Conservation (phyloP, 169 alveolate species). For the Babesia bigemina region DNA sequence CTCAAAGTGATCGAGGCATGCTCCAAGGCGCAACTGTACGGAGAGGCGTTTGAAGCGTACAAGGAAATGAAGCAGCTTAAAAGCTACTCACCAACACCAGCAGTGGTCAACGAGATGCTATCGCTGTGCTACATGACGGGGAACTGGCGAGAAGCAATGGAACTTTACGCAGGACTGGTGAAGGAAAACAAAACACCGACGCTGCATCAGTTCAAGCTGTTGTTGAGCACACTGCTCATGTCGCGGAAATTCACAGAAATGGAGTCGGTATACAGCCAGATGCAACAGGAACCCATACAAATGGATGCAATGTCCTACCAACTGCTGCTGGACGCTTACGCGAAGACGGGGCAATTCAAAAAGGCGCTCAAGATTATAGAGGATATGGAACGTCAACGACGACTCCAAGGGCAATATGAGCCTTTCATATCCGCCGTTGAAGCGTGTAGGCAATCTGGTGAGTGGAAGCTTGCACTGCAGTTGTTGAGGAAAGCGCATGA, state of each 20-base stretch:
- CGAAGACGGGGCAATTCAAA: conserved; percentile 48
- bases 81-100: conserved; percentile 1
- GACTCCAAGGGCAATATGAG: background rate
- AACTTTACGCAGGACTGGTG: conserved; percentile 21
- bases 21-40: conserved; percentile 32
- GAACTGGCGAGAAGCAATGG: conserved; percentile 28
- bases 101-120: conserved; percentile 7
- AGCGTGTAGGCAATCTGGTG: conserved; percentile 58
- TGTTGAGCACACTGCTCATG: conserved; percentile 33
- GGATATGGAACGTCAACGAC: conserved; percentile 6
- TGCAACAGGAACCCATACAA: background rate
- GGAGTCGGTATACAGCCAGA: conserved; percentile 33
- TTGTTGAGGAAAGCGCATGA: conserved; percentile 52
- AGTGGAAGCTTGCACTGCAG: conserved; percentile 65
- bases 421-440: conserved; percentile 52
- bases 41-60: conserved; percentile 44
- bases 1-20: conserved; percentile 52
- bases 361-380: conserved; percentile 34
- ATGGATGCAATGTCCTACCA: conserved; percentile 32
- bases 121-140: conserved; percentile 19
- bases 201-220: conserved; percentile 38
- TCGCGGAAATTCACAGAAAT: conserved; percentile 21
- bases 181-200: conserved; percentile 21
- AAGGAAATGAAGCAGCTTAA: conserved; percentile 32
- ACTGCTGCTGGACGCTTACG: conserved; percentile 38